A percentile compares a stretch with the other conserved stretches of the same genome.
Evolutionary conservation across 2,329 filamentous ascomycete genomes (phyloP).

Genomic region (Cladosporium sp.): DNA sequence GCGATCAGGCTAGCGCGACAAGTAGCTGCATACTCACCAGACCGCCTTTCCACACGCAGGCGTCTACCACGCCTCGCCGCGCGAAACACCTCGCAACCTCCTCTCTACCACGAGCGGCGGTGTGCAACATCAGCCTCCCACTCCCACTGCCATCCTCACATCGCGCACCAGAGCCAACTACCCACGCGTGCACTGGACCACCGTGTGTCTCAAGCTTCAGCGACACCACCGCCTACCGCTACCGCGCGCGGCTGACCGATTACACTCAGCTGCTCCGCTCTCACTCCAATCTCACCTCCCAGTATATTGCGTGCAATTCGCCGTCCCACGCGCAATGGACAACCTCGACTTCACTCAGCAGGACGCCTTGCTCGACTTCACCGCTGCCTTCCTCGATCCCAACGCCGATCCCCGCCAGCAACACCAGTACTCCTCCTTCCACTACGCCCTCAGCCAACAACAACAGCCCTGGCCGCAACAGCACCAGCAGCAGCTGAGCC

Average conservation of each 20-base stretch:
- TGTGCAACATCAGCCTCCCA: not conserved
- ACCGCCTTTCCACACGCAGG: not conserved
- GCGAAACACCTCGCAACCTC: not conserved
- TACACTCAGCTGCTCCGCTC: conserved; percentile 10
- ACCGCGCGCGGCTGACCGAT: conserved; percentile 7
- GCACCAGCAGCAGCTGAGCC: conserved; percentile 25
- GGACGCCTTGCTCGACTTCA: conserved; percentile 44
- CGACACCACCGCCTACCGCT: not conserved
- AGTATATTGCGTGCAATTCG: conserved; percentile 15
- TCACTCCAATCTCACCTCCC: conserved; percentile 9
- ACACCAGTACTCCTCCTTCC: conserved; percentile 32
- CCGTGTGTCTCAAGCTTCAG: conserved; percentile 8
- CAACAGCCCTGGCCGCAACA: conserved; percentile 23
- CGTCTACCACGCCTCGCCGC: conserved; percentile 5
- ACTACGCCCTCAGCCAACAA: conserved; percentile 17
- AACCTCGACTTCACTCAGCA: conserved; percentile 42
- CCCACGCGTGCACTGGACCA: conserved; percentile 7
- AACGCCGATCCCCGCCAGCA: conserved; percentile 34
- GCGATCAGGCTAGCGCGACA: conserved; percentile 8
- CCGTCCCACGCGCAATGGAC: conserved; percentile 40
- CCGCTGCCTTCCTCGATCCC: conserved; percentile 38
- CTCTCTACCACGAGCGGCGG: not conserved
- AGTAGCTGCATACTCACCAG: not conserved
- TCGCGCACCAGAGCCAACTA: not conserved
- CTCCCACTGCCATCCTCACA: not conserved